phyloP scores from a whole-genome alignment of 106 monocot genomes.

The Dioscorea dumetorum region DNA sequence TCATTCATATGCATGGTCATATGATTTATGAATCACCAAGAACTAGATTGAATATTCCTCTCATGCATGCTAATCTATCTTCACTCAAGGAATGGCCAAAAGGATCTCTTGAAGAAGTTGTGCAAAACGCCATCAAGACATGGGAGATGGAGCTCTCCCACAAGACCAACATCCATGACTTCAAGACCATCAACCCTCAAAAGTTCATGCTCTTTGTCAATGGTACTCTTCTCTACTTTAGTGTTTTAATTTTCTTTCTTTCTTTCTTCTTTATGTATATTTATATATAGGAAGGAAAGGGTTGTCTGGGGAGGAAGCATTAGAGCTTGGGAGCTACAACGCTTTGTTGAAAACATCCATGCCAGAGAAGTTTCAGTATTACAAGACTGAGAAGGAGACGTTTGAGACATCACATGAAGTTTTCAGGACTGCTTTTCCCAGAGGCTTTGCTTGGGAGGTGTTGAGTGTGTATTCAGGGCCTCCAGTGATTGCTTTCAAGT shows the following conservation, averaged over 20 bases:
- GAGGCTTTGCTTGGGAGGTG: conserved; percentile 82
- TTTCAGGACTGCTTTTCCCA: conserved; percentile 53
- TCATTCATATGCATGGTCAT: too few species aligned
- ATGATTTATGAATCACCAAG: too few species aligned
- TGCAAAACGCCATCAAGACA: conserved; percentile 75
- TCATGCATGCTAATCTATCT: not conserved
- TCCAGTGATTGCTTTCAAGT: conserved; percentile 65
- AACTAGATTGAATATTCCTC: too few species aligned
- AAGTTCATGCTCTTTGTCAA: conserved; percentile 56
- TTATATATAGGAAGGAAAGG: conserved; percentile 27
- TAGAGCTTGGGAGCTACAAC: conserved; percentile 68
- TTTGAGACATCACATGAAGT: conserved; percentile 66
- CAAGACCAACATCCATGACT: conserved; percentile 52
- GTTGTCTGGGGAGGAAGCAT: conserved; percentile 62
- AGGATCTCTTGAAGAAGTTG: conserved; percentile 65
- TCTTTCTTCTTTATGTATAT: too few species aligned
- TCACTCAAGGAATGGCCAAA: conserved; percentile 44
- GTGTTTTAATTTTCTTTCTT: too few species aligned
- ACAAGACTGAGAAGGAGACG: conserved; percentile 34
- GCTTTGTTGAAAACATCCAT: conserved; percentile 51
- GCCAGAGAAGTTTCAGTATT: conserved; percentile 39
- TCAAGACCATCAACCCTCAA: conserved; percentile 55
- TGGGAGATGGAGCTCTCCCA: conserved; percentile 90
- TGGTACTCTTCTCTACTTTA: conserved; percentile 5
- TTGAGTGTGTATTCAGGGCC: conserved; percentile 50